A percentile compares a stretch with the other conserved stretches of the same genome.
Evolutionary conservation across 306 rosid genomes (phyloP).

Genomic region (Hippophae tibetana): DNA sequence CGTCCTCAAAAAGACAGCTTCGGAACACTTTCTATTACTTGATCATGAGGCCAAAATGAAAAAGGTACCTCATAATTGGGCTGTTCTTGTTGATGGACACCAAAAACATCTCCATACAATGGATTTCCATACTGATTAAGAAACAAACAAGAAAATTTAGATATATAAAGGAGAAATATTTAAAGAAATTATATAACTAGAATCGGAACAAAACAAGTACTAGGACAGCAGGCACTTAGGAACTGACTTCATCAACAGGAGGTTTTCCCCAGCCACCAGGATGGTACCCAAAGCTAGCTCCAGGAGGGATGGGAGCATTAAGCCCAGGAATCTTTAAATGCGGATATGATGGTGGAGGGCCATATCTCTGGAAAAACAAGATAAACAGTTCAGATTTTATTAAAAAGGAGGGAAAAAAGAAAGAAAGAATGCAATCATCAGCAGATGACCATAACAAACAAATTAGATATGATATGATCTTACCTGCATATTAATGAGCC

Average conservation of each 20-base stretch:
- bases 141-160: constrained; percentile 19
- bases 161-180: constrained; percentile 3
- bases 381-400: background rate
- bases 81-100: constrained; percentile 83
- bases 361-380: constrained; percentile 62
- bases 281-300: constrained; percentile 98
- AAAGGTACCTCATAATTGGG: constrained; percentile 83
- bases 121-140: constrained; percentile 70
- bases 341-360: constrained; percentile 98
- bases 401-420: too few species aligned
- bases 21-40: too few species aligned
- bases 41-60: background rate
- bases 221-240: constrained; percentile 1
- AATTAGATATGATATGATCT: background rate
- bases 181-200: background rate
- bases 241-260: constrained; percentile 85
- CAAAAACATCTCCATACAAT: constrained; percentile 94
- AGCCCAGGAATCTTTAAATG: constrained; percentile 90
- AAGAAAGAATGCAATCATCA: background rate
- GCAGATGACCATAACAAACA: background rate
- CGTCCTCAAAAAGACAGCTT: too few species aligned
- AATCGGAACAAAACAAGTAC: background rate
- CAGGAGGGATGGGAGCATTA: constrained; percentile 91
- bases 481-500: constrained; percentile 99
- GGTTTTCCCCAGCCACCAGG: constrained; percentile 99